Evolutionary conservation across 441 rosid genomes (phyloP), one percentile per base, ranked within the genome.

Genomic region (Viola pubescens): DNA sequence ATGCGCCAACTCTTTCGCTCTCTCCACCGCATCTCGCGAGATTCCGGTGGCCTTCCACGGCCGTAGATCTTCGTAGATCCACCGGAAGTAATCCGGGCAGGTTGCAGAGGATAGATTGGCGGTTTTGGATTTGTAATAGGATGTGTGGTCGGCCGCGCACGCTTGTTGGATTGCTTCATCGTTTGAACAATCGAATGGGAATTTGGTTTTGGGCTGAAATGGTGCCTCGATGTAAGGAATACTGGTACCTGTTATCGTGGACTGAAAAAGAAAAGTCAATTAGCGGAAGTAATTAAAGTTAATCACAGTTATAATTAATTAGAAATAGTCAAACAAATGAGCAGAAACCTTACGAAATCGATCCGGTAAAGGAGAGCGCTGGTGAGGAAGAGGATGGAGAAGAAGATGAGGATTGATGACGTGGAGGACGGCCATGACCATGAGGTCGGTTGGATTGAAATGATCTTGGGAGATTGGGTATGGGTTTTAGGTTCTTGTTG

Each of bases 51-150:
- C 53, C 58, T 74, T 70, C 91, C 91, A 85, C 9, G 86, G 88
- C 61, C 73, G 59, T 2, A 85, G 81, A 70, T 85, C 91, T 59
- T 82, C 86, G 63, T 81, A 81, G 70, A 85, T 82, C 91, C 91
- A 26, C 34, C 34, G 34, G 34, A 26, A 26, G 34, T 26, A 26
- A 26, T 26, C 34, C 34, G 34, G 34, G 82, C 6, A 83, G 84
- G 76, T 82, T 81, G 76, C 79, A 82, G 81, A 0, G 91, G 91
- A 59, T 88, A 82, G 57, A 26, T 26, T 26, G 3, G 56, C 44
- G 12, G 74, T 16, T 4, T 67, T n/a, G 9, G 68, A 54, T 47
- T 7, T 53, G 3, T 60, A n/a, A 6, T 57, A 34, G 0, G 56
- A 37, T 53, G 43, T 12, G 56, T 53, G 13, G 4, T 80, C 72